A percentile compares a stretch with the other conserved stretches of the same genome.
Conservation (phyloP, 306 rosid species). For the Citrullus colocynthis region DNA sequence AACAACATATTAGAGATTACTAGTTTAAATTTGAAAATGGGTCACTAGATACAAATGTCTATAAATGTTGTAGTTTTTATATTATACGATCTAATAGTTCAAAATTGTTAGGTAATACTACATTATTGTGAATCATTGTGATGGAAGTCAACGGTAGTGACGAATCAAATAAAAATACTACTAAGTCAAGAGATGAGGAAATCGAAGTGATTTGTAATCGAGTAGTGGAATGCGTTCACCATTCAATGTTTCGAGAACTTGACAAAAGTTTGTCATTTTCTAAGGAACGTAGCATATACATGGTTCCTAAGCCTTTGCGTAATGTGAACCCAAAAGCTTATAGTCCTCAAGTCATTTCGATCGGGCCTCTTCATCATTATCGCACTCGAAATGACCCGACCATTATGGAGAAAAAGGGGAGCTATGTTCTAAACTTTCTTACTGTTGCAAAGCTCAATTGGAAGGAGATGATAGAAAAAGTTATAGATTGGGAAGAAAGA, state of each 20-base stretch:
- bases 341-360: slow-evolving; percentile 5
- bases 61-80: no score
- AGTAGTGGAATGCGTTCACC: neutral
- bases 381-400: neutral
- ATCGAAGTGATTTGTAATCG: neutral
- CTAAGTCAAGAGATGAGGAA: neutral
- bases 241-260: neutral
- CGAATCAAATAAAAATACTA: no score
- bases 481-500: neutral
- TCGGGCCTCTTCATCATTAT: slow-evolving; percentile 14
- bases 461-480: neutral
- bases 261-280: neutral
- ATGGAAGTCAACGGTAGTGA: neutral
- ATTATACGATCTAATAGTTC: no score
- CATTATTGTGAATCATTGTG: no score
- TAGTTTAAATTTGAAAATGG: no score
- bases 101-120: no score
- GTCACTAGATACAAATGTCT: no score
- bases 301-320: neutral
- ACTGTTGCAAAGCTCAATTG: neutral
- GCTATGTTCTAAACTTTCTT: neutral
- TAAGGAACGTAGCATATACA: neutral
- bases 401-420: neutral
- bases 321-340: neutral
- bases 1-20: no score